Conservation (phyloP, 192 early-diverging fungal species). For the Phlyctochytrium bullatum region DNA sequence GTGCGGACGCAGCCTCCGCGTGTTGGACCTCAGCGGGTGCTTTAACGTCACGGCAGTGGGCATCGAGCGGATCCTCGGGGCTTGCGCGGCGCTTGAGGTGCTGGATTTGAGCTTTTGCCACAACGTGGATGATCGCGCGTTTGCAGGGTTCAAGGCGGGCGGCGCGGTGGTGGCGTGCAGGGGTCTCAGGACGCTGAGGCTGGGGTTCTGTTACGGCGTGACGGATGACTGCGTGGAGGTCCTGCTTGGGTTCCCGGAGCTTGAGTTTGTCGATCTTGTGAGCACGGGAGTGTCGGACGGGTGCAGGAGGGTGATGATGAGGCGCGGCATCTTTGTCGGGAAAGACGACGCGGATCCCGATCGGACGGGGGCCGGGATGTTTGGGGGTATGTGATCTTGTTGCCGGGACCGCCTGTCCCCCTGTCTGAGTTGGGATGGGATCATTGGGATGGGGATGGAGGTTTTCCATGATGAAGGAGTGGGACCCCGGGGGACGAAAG, state of each 20-base stretch:
- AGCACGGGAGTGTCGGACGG: not conserved
- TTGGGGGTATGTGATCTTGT: no score
- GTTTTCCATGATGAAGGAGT: no score
- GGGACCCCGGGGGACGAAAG: no score
- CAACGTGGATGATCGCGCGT: conserved; percentile 15
- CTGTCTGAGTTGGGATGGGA: no score
- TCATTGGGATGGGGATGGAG: no score
- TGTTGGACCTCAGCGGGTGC: conserved; percentile 17
- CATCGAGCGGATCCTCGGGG: conserved; percentile 6
- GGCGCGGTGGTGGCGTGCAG: not conserved
- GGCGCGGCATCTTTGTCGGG: not conserved
- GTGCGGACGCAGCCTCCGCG: not conserved
- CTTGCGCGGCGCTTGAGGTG: conserved; percentile 12
- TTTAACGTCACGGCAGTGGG: conserved; percentile 22
- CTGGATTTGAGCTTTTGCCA: conserved; percentile 27
- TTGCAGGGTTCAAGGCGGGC: not conserved
- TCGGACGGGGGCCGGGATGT: not conserved
- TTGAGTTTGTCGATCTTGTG: not conserved
- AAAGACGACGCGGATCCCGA: not conserved
- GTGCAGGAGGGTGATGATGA: not conserved
- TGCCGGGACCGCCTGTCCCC: no score
- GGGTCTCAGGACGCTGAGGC: not conserved
- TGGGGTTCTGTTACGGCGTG: not conserved
- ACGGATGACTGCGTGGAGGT: not conserved
- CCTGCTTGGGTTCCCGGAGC: not conserved